phyloP scores from a whole-genome alignment of 2,329 filamentous ascomycete species.

The Botrytis porri region DNA sequence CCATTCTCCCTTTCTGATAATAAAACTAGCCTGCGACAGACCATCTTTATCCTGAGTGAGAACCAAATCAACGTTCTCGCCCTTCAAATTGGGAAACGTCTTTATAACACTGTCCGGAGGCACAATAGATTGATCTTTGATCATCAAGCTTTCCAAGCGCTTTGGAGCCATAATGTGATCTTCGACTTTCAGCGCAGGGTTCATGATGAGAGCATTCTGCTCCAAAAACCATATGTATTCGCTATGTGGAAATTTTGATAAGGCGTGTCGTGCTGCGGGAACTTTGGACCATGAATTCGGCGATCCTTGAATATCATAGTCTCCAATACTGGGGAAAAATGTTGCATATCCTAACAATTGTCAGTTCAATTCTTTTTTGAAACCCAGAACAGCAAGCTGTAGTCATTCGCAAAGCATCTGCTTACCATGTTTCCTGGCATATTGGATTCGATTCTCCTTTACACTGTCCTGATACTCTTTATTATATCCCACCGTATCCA shows the following conservation, averaged over 20 bases:
- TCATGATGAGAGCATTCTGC: constrained; percentile 84
- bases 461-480: constrained; percentile 69
- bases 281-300: constrained; percentile 71
- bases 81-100: constrained; percentile 80
- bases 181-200: constrained; percentile 67
- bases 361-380: constrained; percentile 13
- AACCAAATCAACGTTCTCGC: constrained; percentile 75
- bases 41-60: constrained; percentile 83
- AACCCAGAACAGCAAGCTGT: not conserved
- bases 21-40: constrained; percentile 71
- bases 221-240: constrained; percentile 87
- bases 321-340: constrained; percentile 73
- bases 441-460: constrained; percentile 77
- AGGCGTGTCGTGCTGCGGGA: constrained; percentile 83
- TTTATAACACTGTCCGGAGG: constrained; percentile 96
- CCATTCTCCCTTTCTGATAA: constrained; percentile 84
- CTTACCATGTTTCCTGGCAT: constrained; percentile 83
- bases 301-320: constrained; percentile 67
- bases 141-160: constrained; percentile 74
- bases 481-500: constrained; percentile 65
- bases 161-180: constrained; percentile 65
- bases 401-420: constrained; percentile 11
- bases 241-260: constrained; percentile 73
- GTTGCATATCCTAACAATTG: constrained; percentile 69
- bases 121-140: constrained; percentile 80